Evolutionary conservation across 2,329 filamentous ascomycete species (phyloP).

Genomic region (Coniosporium tulheliwenetii): DNA sequence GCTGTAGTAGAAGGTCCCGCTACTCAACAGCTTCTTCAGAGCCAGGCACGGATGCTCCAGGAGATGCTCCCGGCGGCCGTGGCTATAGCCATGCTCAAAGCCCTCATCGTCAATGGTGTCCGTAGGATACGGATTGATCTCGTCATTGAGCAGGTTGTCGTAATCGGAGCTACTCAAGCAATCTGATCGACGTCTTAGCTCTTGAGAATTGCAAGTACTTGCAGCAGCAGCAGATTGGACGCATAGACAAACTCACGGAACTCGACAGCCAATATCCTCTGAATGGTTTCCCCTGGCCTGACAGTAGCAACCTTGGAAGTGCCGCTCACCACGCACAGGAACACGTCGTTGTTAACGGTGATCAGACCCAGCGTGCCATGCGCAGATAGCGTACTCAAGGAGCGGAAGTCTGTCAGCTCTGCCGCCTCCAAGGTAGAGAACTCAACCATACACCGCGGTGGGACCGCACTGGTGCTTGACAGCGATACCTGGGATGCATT

Average conservation of each 20-base stretch:
- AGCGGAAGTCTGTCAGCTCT: conserved; percentile 61
- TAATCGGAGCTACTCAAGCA: conserved; percentile 79
- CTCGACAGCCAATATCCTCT: conserved; percentile 72
- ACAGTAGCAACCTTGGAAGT: conserved; percentile 67
- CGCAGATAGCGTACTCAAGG: conserved; percentile 56
- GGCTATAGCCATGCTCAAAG: conserved; percentile 30
- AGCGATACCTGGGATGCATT: conserved; percentile 11
- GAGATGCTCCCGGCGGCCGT: conserved; percentile 50
- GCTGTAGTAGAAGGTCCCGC: conserved; percentile 95
- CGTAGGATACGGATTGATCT: conserved; percentile 38
- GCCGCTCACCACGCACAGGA: conserved; percentile 75
- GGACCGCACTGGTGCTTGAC: conserved; percentile 13
- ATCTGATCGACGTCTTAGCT: conserved; percentile 31
- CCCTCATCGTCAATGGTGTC: conserved; percentile 39
- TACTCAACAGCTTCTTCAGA: conserved; percentile 78
- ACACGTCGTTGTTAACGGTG: conserved; percentile 69
- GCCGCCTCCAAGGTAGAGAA: conserved; percentile 51
- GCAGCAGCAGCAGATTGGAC: not conserved
- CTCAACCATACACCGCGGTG: conserved; percentile 70
- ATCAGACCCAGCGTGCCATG: conserved; percentile 83
- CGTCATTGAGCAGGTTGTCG: conserved; percentile 54
- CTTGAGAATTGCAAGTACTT: conserved; percentile 3
- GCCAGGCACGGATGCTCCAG: conserved; percentile 82
- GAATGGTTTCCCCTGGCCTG: conserved; percentile 74
- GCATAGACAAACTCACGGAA: conserved; percentile 43